Percentiles rank a stretch among this genome's conserved stretches.
Conservation (phyloP, 2,329 filamentous ascomycete genomes). For the Xylariaceae sp. region DNA sequence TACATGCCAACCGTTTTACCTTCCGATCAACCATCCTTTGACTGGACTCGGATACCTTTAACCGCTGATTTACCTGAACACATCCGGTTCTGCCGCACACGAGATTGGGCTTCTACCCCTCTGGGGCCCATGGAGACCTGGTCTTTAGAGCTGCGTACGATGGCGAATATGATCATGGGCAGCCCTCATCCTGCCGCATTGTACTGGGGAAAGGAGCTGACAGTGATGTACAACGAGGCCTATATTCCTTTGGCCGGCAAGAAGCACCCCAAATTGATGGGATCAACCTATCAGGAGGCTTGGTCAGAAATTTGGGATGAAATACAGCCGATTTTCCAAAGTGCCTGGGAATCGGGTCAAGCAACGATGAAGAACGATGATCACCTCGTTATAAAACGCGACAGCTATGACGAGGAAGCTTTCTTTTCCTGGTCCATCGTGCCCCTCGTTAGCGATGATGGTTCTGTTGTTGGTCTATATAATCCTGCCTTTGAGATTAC, state of each 20-base stretch:
- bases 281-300: constrained; percentile 61
- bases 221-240: constrained; percentile 69
- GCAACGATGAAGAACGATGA: constrained; percentile 84
- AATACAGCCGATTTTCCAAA: constrained; percentile 63
- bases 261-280: constrained; percentile 76
- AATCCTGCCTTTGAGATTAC: constrained; percentile 83
- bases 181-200: constrained; percentile 70
- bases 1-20: constrained; percentile 21
- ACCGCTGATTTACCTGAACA: constrained; percentile 63
- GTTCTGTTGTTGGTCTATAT: constrained; percentile 70
- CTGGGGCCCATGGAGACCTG: constrained; percentile 74
- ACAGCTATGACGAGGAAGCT: constrained; percentile 69
- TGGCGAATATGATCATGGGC: constrained; percentile 80
- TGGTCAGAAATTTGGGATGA: constrained; percentile 75
- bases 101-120: constrained; percentile 70
- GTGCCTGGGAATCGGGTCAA: constrained; percentile 65
- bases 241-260: constrained; percentile 68
- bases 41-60: constrained; percentile 73
- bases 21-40: constrained; percentile 57
- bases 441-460: constrained; percentile 70
- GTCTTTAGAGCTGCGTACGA: constrained; percentile 66
- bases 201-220: constrained; percentile 72
- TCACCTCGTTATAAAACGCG: constrained; percentile 66
- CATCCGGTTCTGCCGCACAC: constrained; percentile 66
- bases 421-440: constrained; percentile 83